Evolutionary conservation across 257 asterid species (phyloP).

Genomic region (Solanum chmielewskii): DNA sequence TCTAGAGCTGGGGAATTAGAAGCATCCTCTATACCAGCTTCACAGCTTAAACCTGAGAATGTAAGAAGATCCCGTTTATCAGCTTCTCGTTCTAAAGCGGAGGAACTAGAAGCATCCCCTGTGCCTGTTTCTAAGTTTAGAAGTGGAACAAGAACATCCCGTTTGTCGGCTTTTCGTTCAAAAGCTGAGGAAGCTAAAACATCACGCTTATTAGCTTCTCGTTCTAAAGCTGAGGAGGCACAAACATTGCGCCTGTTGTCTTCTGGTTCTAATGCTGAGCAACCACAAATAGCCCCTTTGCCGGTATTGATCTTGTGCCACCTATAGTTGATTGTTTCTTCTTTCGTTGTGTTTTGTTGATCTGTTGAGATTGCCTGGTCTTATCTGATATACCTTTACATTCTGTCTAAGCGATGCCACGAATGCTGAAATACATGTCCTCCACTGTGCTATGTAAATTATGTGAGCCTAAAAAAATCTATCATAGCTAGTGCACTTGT

Average conservation of each 20-base stretch:
- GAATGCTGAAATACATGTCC: background rate
- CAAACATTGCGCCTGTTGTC: background rate
- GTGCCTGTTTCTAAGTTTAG: background rate
- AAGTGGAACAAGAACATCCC: background rate
- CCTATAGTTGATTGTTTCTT: background rate
- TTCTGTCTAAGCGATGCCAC: background rate
- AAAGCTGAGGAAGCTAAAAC: constrained; percentile 2
- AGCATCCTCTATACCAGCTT: background rate
- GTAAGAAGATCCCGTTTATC: background rate
- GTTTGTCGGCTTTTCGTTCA: background rate
- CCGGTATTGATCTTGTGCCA: background rate
- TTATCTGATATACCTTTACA: background rate
- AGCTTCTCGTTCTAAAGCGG: background rate
- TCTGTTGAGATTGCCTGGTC: background rate
- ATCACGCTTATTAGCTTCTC: background rate
- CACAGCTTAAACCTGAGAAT: background rate
- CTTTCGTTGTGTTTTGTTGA: background rate
- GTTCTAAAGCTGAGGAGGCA: background rate
- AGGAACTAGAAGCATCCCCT: background rate
- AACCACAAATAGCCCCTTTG: background rate
- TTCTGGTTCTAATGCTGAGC: constrained; percentile 1
- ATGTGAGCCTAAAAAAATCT: background rate
- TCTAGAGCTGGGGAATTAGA: background rate
- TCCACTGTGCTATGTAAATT: background rate
- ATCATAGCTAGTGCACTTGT: background rate